These are phyloP conservation scores for Kappamyces sp. DNA, from an alignment of 192 early-diverging fungal genomes.

Conservation along the genomic window DNA sequence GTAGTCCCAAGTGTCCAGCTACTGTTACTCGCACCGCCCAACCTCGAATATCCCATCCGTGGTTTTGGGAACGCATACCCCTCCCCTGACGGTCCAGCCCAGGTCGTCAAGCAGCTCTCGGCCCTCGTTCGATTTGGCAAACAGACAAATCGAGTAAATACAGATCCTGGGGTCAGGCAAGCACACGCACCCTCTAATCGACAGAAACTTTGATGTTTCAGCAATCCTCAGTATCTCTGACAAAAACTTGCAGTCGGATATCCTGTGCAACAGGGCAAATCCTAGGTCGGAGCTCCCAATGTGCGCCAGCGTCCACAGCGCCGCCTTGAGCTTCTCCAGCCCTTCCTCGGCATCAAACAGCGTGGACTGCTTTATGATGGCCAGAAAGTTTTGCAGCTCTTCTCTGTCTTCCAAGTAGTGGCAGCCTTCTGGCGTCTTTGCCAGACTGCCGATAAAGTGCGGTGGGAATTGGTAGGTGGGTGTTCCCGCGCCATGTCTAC, in stretches of 20 bases:
- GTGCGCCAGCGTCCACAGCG: not conserved
- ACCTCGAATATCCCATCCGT: slow-evolving; percentile 58
- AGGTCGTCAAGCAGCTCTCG: slow-evolving; percentile 63
- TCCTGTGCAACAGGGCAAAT: not conserved
- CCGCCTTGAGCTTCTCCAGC: not conserved
- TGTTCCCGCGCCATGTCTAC: slow-evolving; percentile 18
- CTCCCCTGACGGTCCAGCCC: slow-evolving; percentile 65
- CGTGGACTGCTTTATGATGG: slow-evolving; percentile 46
- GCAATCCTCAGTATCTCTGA: slow-evolving; percentile 66
- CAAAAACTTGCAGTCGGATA: slow-evolving; percentile 29
- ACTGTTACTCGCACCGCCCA: not conserved
- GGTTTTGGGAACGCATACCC: slow-evolving; percentile 64
- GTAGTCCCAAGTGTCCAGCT: slow-evolving; percentile 39
- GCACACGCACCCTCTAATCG: slow-evolving; percentile 62
- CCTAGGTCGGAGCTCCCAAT: not conserved
- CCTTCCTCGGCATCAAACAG: slow-evolving; percentile 10
- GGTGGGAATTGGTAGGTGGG: slow-evolving; percentile 38
- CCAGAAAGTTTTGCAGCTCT: slow-evolving; percentile 61
- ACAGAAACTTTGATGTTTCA: slow-evolving; percentile 58
- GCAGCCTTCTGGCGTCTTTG: slow-evolving; percentile 71
- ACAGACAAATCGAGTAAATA: slow-evolving; percentile 66
- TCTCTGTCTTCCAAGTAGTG: slow-evolving; percentile 53
- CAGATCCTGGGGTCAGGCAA: slow-evolving; percentile 51
- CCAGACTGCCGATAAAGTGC: slow-evolving; percentile 77
- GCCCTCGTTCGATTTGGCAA: slow-evolving; percentile 64